Base-by-base conservation (phyloP, 805 yeast genomes). In the Metschnikowia chrysomelidarum region DNA sequence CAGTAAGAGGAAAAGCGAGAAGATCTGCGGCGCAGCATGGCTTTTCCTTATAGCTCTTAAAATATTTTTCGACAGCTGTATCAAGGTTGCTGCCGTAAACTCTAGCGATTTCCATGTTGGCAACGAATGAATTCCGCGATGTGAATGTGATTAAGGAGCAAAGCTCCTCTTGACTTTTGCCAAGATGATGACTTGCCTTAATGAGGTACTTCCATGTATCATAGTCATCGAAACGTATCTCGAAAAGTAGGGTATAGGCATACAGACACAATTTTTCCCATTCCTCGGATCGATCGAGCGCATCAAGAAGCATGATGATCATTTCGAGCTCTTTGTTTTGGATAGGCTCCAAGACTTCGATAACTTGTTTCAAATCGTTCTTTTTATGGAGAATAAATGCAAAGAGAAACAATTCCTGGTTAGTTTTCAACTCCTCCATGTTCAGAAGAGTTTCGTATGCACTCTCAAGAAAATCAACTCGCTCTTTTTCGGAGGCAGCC, bases 21-120 rank as follows among this genome's bases (percentile, higher is more conserved):
- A 87, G 54, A 53, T 86, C 96, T 18, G 67, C 62, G 38, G 70
- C 73, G 34, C 88, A 82, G 47, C 89, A 82, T 18, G 76, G 65
- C 51, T 85, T 87, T 32, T 68, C 48, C 15, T 75, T 76, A 51
- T 67, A 74, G 5, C 46, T 51, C 0, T 53, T 41, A 43, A 80
- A 64, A 50, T 82, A 82, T 9, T 50, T 52, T 0, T 44, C 36
- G 7, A 73, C 43, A 4, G 67, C 59, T 1, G 60, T 45, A 1
- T 50, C 50, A 4, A 61, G 44, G 3, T 57, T 44, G 5, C 46
- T 43, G 0, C 34, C 36, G 38, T 60, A 59, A 2, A 44, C 51
- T 8, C 43, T 34, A n/a, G 70, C 63, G 2, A 68, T 44, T 40
- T 80, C 76, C 6, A 84, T 57, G 5, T 50, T 46, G 0, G 85